phyloP scores from a whole-genome alignment of 495 filamentous ascomycete genomes.

The Lepidopterella palustris region DNA sequence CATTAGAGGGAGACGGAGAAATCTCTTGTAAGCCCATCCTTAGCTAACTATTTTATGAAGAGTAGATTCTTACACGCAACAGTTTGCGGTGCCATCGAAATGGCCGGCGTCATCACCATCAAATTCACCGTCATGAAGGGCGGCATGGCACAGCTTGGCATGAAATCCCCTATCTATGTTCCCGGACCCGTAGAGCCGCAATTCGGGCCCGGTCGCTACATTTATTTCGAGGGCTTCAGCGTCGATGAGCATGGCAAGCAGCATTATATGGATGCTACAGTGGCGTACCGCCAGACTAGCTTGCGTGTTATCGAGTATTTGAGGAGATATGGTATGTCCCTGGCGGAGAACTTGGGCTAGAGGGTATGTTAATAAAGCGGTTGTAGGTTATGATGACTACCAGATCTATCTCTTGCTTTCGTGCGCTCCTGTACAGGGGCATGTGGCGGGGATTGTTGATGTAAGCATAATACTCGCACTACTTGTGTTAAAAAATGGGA shows the following conservation, averaged over 20 bases:
- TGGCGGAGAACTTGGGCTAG: not conserved
- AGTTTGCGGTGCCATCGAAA: slow-evolving; percentile 92
- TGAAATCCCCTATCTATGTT: slow-evolving; percentile 84
- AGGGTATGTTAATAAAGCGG: not conserved
- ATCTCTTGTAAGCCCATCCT: slow-evolving; percentile 53
- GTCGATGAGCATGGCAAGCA: slow-evolving; percentile 90
- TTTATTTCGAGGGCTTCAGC: slow-evolving; percentile 93
- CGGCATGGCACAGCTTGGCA: slow-evolving; percentile 66
- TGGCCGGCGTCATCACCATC: slow-evolving; percentile 88
- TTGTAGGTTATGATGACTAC: slow-evolving; percentile 55
- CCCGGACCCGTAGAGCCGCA: slow-evolving; percentile 89
- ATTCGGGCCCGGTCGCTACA: slow-evolving; percentile 75
- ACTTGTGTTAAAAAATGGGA: not conserved
- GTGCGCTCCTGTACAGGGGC: slow-evolving; percentile 85
- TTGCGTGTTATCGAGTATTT: slow-evolving; percentile 83
- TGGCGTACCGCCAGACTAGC: slow-evolving; percentile 84
- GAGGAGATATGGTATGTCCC: slow-evolving; percentile 61
- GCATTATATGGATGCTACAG: slow-evolving; percentile 86
- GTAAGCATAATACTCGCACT: slow-evolving; percentile 37
- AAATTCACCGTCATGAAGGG: slow-evolving; percentile 86
- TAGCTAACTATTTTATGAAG: not conserved
- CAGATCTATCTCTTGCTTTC: slow-evolving; percentile 87
- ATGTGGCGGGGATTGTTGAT: slow-evolving; percentile 91
- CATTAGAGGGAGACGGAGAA: slow-evolving; percentile 75
- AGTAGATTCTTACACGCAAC: not conserved